A percentile compares a stretch with the other conserved stretches of the same genome.
These are phyloP conservation scores for Zymoseptoria tritici DNA, from an alignment of 2,329 filamentous ascomycete genomes.

Conservation along the genomic window DNA sequence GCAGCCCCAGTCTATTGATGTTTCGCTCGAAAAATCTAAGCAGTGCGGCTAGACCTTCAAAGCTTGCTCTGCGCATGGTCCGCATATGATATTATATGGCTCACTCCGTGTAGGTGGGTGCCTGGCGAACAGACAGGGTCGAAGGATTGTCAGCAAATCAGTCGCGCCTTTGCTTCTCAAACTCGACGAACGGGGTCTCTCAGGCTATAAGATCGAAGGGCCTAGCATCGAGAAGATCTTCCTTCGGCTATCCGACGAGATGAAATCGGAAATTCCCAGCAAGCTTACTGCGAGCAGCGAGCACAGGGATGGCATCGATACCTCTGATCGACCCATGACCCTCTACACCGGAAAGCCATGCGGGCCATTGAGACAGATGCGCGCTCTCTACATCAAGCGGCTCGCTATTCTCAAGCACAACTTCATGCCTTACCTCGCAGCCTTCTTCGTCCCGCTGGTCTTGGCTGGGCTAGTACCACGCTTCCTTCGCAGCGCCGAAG, in stretches of 20 bases:
- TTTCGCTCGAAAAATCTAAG: no score
- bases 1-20: no score
- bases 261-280: conserved; percentile 6
- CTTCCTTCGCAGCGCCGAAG: conserved; percentile 38
- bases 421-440: conserved; percentile 64
- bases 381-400: conserved; percentile 68
- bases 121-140: no score
- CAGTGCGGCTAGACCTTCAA: no score
- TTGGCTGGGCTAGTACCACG: conserved; percentile 72
- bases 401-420: conserved; percentile 68
- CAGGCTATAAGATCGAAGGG: conserved; percentile 72
- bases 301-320: not conserved
- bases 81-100: no score
- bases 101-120: no score
- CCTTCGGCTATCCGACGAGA: conserved; percentile 73
- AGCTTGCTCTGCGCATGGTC: no score
- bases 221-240: conserved; percentile 90
- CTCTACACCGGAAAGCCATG: conserved; percentile 13
- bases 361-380: conserved; percentile 50
- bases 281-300: not conserved
- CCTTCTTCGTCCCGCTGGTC: conserved; percentile 66
- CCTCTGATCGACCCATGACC: conserved; percentile 5
- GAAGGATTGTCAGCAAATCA: no score
- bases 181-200: conserved; percentile 57
- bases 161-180: conserved; percentile 2